These are phyloP conservation scores for Arxiozyma heterogenica DNA, from an alignment of 1,139 yeast genomes.

Conservation along the genomic window DNA sequence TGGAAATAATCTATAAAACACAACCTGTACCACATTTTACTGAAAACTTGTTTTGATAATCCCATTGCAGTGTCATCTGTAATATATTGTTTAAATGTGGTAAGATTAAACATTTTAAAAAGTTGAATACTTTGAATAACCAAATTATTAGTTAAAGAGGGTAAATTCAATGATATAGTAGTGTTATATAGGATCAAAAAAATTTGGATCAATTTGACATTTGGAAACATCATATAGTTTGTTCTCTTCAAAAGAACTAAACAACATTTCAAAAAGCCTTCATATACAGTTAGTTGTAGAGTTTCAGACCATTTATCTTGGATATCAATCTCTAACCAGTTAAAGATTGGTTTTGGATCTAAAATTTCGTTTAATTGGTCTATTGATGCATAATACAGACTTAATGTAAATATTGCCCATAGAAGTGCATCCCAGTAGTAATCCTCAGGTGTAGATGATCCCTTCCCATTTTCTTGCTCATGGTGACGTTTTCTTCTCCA, in stretches of 20 bases:
- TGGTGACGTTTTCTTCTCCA: conserved; percentile 16
- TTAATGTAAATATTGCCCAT: conserved; percentile 25
- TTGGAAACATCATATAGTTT: conserved; percentile 19
- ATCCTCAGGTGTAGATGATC: conserved; percentile 15
- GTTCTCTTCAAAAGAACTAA: conserved; percentile 14
- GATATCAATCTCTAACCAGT: conserved; percentile 6
- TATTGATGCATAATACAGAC: conserved; percentile 24
- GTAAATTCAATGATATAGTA: conserved; percentile 12
- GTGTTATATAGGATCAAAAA: conserved; percentile 24
- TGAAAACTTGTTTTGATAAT: conserved; percentile 19
- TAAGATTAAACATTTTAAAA: conserved; percentile 19
- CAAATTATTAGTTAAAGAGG: conserved; percentile 14
- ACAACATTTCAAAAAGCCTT: conserved; percentile 14
- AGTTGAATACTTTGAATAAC: conserved; percentile 20
- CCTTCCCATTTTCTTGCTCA: neutral
- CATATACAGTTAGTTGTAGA: conserved; percentile 7
- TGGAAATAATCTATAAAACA: conserved; percentile 23
- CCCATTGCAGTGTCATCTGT: conserved; percentile 19
- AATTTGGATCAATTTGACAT: conserved; percentile 22
- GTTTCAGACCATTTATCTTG: conserved; percentile 13
- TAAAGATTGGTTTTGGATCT: conserved; percentile 7
- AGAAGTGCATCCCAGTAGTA: conserved; percentile 21
- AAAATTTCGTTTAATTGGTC: conserved; percentile 11
- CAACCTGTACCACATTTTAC: conserved; percentile 25
- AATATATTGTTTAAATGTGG: conserved; percentile 14